Base-by-base conservation (phyloP, 768 basidiomycete genomes). In the Rhodosporidiobolus sp. region DNA sequence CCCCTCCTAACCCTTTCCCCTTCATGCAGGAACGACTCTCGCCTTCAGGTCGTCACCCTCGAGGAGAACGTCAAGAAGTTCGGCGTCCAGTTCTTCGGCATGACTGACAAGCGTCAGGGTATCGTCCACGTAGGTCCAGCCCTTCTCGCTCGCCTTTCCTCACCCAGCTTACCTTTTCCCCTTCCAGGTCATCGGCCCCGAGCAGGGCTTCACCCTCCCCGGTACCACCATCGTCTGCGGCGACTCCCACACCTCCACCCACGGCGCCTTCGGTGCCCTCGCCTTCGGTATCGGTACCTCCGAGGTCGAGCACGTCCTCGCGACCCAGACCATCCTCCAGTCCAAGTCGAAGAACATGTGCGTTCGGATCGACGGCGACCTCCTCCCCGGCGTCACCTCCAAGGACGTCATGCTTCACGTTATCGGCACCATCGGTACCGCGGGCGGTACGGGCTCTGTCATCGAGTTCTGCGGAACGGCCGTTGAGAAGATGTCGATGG, bases 221-320 rank as follows among this genome's bases (percentile, higher is more conserved):
- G 83, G 83, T 65, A 82, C 83, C 17, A 83, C 83, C 38, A 80
- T 84, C 61, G 92, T 94, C 63, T 94, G 92, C 77, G 92, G 92
- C 79, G 92, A 94, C 82, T 94, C 92, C 8, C 92, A 94, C 83
- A 94, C 92, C 34, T 91, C 92, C 52, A 94, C 92, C 20, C 92
- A 94, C 80, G 92, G 92, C 60, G 92, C 92, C 4, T 94, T 94
- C 79, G 92, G 92, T 58, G 92, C 92, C 58, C 85, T 94, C 72
- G 92, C 92, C 0, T 94, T 94, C 78, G 92, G 92, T 71, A 94
- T 94, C 77, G 92, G 92, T 52, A 94, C 92, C 20, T 93, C 91
- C 61, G 92, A 94, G 79, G 92, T 94, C 77, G 92, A 94, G 79
- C 92, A 94, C 80, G 92, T 94, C 75, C 88, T 94, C 59, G 92